A percentile compares a stretch with the other conserved stretches of the same genome.
These are phyloP conservation scores for Teratosphaeria epicoccoides DNA, from an alignment of 2,329 filamentous ascomycete species.

Conservation along the genomic window DNA sequence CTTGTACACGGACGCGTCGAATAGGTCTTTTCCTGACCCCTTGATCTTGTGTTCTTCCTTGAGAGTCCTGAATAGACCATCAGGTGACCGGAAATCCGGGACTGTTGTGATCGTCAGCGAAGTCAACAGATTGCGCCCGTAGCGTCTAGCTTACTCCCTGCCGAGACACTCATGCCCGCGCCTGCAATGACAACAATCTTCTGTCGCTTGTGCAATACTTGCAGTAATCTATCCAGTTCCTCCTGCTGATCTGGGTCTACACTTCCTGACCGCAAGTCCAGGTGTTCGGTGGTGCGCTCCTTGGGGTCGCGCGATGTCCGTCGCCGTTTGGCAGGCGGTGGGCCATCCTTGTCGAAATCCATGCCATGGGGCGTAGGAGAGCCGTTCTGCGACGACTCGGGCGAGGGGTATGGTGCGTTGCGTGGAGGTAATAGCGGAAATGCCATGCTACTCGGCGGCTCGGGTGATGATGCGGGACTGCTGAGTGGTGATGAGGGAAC, in stretches of 20 bases:
- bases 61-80: conserved; percentile 77
- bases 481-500: conserved; percentile 18
- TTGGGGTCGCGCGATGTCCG: conserved; percentile 50
- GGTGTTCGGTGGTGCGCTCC: conserved; percentile 67
- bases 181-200: conserved; percentile 96
- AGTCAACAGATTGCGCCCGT: not conserved
- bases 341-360: conserved; percentile 48
- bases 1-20: conserved; percentile 95
- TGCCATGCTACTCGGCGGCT: conserved; percentile 6
- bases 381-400: conserved; percentile 33
- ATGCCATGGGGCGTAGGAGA: conserved; percentile 38
- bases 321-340: conserved; percentile 65
- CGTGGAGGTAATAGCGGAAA: not conserved
- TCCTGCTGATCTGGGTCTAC: conserved; percentile 46
- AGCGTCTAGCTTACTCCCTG: conserved; percentile 57
- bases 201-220: conserved; percentile 72
- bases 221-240: conserved; percentile 59
- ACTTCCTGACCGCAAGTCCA: conserved; percentile 55
- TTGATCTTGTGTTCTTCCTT: conserved; percentile 84
- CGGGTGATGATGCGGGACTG: conserved; percentile 4
- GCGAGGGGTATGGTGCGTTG: conserved; percentile 28
- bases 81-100: conserved; percentile 88
- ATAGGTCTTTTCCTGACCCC: conserved; percentile 85
- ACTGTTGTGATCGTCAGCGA: conserved; percentile 40
- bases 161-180: conserved; percentile 92